These are phyloP conservation scores for Protomyces pachydermus DNA, from an alignment of 1,139 yeast genomes.

Conservation along the genomic window DNA sequence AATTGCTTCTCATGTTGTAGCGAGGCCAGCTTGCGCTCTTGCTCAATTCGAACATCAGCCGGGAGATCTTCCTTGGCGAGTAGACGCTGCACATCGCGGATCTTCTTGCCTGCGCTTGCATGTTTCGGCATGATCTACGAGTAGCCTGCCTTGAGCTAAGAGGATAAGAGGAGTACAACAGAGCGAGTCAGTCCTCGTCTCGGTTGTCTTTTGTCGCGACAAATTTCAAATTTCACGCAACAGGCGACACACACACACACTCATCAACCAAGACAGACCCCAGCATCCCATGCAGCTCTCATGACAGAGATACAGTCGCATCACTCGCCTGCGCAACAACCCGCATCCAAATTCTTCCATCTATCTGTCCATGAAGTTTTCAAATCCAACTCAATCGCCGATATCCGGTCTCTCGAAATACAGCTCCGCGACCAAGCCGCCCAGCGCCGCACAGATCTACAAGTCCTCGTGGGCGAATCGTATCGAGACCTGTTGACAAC, in stretches of 20 bases:
- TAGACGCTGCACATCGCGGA: conserved; percentile 76
- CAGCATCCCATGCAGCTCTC: too few relatives aligned
- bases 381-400: neutral
- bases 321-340: too few relatives aligned
- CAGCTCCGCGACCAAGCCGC: conserved; percentile 11
- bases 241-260: too few relatives aligned
- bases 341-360: neutral
- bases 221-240: neutral
- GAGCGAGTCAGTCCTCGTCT: neutral
- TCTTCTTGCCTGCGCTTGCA: conserved; percentile 50
- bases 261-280: too few relatives aligned
- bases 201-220: neutral
- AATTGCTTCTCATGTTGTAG: conserved; percentile 60
- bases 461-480: conserved; percentile 19
- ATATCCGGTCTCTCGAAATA: conserved; percentile 8
- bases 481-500: conserved; percentile 18
- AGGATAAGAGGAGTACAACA: too few relatives aligned
- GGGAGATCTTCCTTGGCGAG: conserved; percentile 57
- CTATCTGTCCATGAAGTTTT: conserved; percentile 5
- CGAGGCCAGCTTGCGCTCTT: conserved; percentile 80
- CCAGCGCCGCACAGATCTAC: conserved; percentile 8
- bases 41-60: conserved; percentile 69
- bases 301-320: too few relatives aligned
- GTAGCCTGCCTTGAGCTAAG: too few relatives aligned
- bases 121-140: neutral